Conservation (phyloP, 139 green algal genomes). For the Tetratostichococcus sp. region DNA sequence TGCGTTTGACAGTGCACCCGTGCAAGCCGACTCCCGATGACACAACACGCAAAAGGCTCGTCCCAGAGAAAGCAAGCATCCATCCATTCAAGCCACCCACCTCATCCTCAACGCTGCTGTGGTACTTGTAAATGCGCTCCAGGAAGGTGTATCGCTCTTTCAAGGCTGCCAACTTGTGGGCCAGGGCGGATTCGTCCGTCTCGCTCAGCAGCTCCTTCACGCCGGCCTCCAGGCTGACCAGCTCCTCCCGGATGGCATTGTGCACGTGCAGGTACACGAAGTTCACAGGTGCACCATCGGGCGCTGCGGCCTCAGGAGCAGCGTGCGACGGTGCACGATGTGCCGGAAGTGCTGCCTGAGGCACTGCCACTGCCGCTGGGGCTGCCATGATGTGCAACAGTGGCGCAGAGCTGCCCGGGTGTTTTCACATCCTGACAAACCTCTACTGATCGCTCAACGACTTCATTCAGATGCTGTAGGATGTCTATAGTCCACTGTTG, state of each 20-base stretch:
- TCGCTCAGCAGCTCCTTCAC: conserved; percentile 44
- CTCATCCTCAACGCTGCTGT: conserved; percentile 90
- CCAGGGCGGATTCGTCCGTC: conserved; percentile 5
- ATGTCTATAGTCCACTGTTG: too few species aligned
- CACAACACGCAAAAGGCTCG: too few species aligned
- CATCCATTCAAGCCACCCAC: conserved; percentile 27
- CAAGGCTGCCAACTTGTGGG: conserved; percentile 37
- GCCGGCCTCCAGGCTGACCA: conserved; percentile 46
- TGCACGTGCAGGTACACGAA: conserved; percentile 85
- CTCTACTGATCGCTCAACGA: too few species aligned
- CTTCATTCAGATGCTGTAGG: too few species aligned
- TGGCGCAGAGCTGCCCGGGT: too few species aligned
- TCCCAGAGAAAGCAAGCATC: not conserved
- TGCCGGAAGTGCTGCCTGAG: too few species aligned
- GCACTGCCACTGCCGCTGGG: too few species aligned
- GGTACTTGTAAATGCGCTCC: conserved; percentile 85
- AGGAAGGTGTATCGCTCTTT: conserved; percentile 73
- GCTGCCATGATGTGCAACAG: too few species aligned
- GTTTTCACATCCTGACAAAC: too few species aligned
- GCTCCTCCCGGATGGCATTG: conserved; percentile 71
- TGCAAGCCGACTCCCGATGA: too few species aligned
- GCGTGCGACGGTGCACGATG: too few species aligned
- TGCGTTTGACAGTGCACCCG: too few species aligned
- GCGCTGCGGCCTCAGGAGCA: not conserved
- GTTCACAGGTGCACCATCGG: conserved; percentile 48